Evolutionary conservation across 495 filamentous ascomycete genomes (phyloP).

Genomic region (Daldinia decipiens): DNA sequence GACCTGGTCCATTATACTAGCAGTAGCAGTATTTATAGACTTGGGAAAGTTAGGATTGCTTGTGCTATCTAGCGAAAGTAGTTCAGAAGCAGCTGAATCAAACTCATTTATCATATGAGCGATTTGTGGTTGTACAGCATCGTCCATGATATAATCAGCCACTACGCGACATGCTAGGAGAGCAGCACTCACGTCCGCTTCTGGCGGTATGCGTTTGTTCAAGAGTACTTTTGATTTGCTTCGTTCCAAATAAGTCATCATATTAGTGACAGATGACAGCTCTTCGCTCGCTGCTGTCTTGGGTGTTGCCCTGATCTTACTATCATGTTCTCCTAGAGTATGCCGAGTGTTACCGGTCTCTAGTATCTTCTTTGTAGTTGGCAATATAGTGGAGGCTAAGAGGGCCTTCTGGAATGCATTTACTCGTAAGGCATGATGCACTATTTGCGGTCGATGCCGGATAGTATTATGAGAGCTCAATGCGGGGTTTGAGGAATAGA

Average conservation of each 20-base stretch:
- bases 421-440: not conserved
- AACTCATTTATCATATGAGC: slow-evolving; percentile 37
- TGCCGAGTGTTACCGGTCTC: slow-evolving; percentile 10
- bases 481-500: slow-evolving; percentile 23
- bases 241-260: slow-evolving; percentile 35
- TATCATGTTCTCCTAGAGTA: slow-evolving; percentile 4
- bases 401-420: slow-evolving; percentile 13
- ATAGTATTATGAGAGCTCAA: slow-evolving; percentile 22
- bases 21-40: not conserved
- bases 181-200: slow-evolving; percentile 35
- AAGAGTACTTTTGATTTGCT: slow-evolving; percentile 27
- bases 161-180: slow-evolving; percentile 42
- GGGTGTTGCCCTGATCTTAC: slow-evolving; percentile 12
- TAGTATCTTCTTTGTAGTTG: slow-evolving; percentile 19
- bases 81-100: slow-evolving; percentile 42
- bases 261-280: slow-evolving; percentile 28
- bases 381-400: slow-evolving; percentile 26
- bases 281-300: slow-evolving; percentile 16
- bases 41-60: slow-evolving; percentile 5
- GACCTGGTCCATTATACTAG: slow-evolving; percentile 21
- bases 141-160: slow-evolving; percentile 40
- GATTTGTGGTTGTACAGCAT: slow-evolving; percentile 36
- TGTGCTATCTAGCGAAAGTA: slow-evolving; percentile 41
- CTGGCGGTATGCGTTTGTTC: slow-evolving; percentile 30
- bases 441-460: slow-evolving; percentile 10